Conservation (phyloP, 225 moss, liverwort and hornwort species). For the Pseudisothecium myosuroides region DNA sequence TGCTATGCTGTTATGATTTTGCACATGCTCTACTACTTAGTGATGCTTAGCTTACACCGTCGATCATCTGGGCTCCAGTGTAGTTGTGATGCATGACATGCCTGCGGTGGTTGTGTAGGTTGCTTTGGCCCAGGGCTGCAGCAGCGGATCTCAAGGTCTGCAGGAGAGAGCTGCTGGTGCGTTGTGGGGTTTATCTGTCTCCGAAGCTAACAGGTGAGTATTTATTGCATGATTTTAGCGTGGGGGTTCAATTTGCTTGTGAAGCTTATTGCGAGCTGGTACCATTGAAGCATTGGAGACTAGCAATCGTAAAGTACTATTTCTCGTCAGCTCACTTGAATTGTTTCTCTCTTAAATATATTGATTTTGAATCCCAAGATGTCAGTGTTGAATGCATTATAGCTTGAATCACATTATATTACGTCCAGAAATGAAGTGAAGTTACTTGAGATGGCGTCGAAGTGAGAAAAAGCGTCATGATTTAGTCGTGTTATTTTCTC, state of each 20-base stretch:
- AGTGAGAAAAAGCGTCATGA: neutral
- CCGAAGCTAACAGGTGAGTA: slow-evolving; percentile 77
- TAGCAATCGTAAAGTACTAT: neutral
- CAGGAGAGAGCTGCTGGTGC: slow-evolving; percentile 97
- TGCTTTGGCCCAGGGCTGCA: slow-evolving; percentile 74
- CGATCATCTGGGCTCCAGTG: neutral
- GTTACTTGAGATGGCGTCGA: neutral
- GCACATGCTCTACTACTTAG: neutral
- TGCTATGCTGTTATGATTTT: neutral
- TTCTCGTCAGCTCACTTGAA: neutral
- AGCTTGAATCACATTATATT: neutral
- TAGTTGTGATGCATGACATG: neutral
- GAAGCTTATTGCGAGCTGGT: neutral
- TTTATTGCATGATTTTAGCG: neutral
- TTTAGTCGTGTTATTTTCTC: neutral
- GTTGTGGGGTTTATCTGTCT: slow-evolving; percentile 92
- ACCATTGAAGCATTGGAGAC: neutral
- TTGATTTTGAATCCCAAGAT: neutral
- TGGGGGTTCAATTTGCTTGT: neutral
- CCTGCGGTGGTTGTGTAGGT: slow-evolving; percentile 33
- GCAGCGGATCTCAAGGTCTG: slow-evolving; percentile 82
- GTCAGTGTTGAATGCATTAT: neutral
- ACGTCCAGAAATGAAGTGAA: neutral
- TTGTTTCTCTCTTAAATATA: neutral
- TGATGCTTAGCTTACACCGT: neutral